Evolutionary conservation across 140 eudicot genomes (phyloP).

Genomic region (Senecio squalidus): DNA sequence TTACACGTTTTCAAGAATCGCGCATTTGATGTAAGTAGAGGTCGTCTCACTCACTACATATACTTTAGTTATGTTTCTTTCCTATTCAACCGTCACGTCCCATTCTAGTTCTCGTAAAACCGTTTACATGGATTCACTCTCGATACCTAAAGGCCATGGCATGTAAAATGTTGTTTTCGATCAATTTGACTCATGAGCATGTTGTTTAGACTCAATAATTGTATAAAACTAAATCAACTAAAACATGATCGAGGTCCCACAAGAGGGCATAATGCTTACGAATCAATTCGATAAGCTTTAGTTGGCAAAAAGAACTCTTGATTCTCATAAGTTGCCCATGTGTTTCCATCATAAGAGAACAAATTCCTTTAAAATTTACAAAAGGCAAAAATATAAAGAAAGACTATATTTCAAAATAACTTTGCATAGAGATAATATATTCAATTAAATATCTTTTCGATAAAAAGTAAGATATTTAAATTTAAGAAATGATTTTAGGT

Average conservation of each 20-base stretch:
- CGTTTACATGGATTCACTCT: not conserved
- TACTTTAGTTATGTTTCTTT: no score
- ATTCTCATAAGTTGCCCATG: conserved; percentile 23
- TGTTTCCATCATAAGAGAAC: conserved; percentile 21
- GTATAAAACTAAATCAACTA: conserved; percentile 11
- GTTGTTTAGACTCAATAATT: conserved; percentile 23
- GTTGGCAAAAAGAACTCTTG: conserved; percentile 24
- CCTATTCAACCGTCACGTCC: no score
- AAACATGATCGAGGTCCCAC: conserved; percentile 29
- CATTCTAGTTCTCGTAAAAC: not conserved
- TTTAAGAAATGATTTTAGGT: no score
- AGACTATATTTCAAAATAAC: no score
- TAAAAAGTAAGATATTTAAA: no score
- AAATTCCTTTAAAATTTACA: conserved; percentile 2
- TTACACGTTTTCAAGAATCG: no score
- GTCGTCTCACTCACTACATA: no score
- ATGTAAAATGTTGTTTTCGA: conserved; percentile 1
- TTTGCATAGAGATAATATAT: no score
- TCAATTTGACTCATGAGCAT: conserved; percentile 14
- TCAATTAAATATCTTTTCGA: no score
- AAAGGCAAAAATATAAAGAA: no score
- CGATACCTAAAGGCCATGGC: no score
- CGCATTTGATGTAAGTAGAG: no score
- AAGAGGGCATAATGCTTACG: conserved; percentile 14
- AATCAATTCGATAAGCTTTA: conserved; percentile 7